phyloP scores from a whole-genome alignment of 2,329 filamentous ascomycete species.

The Aspergillus phoenicis region DNA sequence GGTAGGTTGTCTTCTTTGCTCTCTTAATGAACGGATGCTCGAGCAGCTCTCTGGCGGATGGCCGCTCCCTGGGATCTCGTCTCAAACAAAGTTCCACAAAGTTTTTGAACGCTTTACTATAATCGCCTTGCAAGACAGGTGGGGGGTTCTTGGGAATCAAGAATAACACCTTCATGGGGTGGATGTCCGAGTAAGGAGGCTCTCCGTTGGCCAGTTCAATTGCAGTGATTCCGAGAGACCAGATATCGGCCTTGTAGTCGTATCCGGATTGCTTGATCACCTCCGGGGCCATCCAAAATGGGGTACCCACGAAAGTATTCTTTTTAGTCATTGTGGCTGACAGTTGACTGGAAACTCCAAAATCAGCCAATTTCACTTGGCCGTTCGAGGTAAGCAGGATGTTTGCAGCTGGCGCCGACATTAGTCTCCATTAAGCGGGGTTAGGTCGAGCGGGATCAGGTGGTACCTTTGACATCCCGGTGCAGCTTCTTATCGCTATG shows the following conservation, averaged over 20 bases:
- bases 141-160: constrained; percentile 93
- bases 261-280: constrained; percentile 98
- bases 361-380: constrained; percentile 95
- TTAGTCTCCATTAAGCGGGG: constrained; percentile 17
- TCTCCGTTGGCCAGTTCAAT: constrained; percentile 89
- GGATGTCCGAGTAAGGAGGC: constrained; percentile 92
- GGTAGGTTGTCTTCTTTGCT: constrained; percentile 93
- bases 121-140: constrained; percentile 77
- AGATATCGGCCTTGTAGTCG: constrained; percentile 97
- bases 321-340: constrained; percentile 99
- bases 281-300: constrained; percentile 99
- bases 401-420: constrained; percentile 72
- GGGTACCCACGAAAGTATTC: constrained; percentile 96
- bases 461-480: constrained; percentile 85
- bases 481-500: constrained; percentile 96
- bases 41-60: constrained; percentile 81
- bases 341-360: constrained; percentile 93
- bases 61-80: constrained; percentile 85
- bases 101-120: constrained; percentile 80
- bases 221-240: constrained; percentile 93
- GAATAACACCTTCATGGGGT: constrained; percentile 98
- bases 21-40: constrained; percentile 87
- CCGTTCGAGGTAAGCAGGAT: constrained; percentile 85
- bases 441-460: too few species aligned
- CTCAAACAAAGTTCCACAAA: constrained; percentile 82